Evolutionary conservation across 257 asterid species (phyloP).

Genomic region (Verbascum thapsus): DNA sequence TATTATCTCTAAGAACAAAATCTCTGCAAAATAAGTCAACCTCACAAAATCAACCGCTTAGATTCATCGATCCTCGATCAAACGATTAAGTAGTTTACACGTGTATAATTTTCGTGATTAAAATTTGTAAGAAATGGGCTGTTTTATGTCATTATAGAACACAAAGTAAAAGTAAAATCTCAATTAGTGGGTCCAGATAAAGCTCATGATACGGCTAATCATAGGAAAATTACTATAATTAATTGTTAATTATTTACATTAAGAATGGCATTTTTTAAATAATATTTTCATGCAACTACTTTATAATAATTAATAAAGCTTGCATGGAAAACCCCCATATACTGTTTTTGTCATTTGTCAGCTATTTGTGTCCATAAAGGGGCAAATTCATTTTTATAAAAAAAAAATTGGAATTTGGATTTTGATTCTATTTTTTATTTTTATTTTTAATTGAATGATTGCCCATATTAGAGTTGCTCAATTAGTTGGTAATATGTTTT

Average conservation of each 20-base stretch:
- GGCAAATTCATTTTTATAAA: neutral
- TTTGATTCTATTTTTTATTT: too few relatives aligned
- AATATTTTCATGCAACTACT: constrained; percentile 1
- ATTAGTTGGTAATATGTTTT: too few relatives aligned
- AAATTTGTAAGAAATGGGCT: too few relatives aligned
- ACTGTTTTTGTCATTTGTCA: constrained; percentile 19
- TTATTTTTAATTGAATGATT: too few relatives aligned
- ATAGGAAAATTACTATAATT: constrained; percentile 31
- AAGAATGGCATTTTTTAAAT: neutral
- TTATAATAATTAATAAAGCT: neutral
- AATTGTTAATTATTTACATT: neutral
- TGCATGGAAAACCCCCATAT: constrained; percentile 20
- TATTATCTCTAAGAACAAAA: too few relatives aligned
- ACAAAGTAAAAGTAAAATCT: neutral
- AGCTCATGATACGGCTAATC: constrained; percentile 40
- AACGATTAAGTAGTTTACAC: too few relatives aligned
- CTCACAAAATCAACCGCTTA: too few relatives aligned
- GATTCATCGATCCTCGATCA: too few relatives aligned
- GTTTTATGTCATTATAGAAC: too few relatives aligned
- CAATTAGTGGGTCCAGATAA: constrained; percentile 33
- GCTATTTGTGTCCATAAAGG: neutral
- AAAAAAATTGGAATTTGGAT: neutral
- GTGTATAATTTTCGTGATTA: too few relatives aligned
- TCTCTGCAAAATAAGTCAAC: too few relatives aligned
- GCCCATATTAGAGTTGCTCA: too few relatives aligned